Evolutionary conservation across 345 rosid species (phyloP).

Genomic region (Lumnitzera littorea): DNA sequence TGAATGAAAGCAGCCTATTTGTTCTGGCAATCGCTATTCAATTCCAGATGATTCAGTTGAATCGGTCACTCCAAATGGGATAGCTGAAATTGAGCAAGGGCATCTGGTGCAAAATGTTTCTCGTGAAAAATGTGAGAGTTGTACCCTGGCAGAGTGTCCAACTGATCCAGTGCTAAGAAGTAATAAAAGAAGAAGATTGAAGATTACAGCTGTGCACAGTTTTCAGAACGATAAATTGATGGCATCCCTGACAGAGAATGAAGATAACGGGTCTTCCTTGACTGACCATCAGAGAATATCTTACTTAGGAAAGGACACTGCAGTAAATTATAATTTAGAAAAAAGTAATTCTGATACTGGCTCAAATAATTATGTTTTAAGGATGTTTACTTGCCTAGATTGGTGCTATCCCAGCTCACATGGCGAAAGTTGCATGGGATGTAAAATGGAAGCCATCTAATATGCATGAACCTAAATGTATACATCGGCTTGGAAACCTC

Average conservation of each 20-base stretch:
- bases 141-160: conserved; percentile 13
- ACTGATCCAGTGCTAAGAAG: conserved; percentile 23
- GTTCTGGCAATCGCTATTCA: conserved; percentile 38
- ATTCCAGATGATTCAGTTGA: conserved; percentile 34
- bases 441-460: conserved; percentile 71
- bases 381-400: conserved; percentile 59
- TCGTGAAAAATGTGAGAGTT: conserved; percentile 9
- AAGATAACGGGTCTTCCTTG: conserved; percentile 18
- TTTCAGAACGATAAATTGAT: conserved; percentile 9
- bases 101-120: conserved; percentile 17
- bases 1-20: conserved; percentile 15
- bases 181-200: conserved; percentile 17
- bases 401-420: conserved; percentile 72
- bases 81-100: conserved; percentile 19
- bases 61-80: conserved; percentile 23
- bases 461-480: conserved; percentile 30
- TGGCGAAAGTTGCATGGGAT: conserved; percentile 92
- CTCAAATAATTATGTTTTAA: conserved; percentile 23
- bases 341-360: conserved; percentile 14
- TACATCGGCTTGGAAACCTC: conserved; percentile 76
- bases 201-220: conserved; percentile 15
- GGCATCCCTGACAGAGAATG: conserved; percentile 14
- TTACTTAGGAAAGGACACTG: conserved; percentile 16
- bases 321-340: conserved; percentile 11
- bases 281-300: conserved; percentile 13